phyloP scores from a whole-genome alignment of 352 stramenopile genomes.

The Phytopythium cucurbitacearum region DNA sequence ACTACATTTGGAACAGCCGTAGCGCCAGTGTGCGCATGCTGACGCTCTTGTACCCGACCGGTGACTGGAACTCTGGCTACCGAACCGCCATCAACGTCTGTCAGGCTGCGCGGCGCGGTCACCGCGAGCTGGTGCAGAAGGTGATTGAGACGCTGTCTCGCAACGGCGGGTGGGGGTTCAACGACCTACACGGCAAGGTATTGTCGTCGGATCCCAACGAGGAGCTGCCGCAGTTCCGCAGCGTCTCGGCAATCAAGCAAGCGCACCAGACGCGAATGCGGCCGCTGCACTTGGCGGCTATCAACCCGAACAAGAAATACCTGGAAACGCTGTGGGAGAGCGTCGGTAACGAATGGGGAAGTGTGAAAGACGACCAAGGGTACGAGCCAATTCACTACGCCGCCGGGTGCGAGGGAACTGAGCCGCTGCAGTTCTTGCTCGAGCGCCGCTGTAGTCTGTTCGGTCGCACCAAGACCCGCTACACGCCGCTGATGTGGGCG shows the following conservation, averaged over 20 bases:
- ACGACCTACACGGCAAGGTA: slow-evolving; percentile 56
- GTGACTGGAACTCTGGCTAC: slow-evolving; percentile 40
- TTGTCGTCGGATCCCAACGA: slow-evolving; percentile 31
- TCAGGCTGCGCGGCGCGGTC: slow-evolving; percentile 29
- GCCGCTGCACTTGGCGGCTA: slow-evolving; percentile 63
- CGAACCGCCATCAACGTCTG: slow-evolving; percentile 25
- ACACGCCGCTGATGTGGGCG: slow-evolving; percentile 65
- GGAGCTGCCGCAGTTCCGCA: slow-evolving; percentile 44
- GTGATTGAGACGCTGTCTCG: slow-evolving; percentile 50
- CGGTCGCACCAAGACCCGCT: slow-evolving; percentile 46
- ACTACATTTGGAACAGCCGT: slow-evolving; percentile 39
- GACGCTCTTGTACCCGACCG: slow-evolving; percentile 59
- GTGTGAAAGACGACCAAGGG: slow-evolving; percentile 48
- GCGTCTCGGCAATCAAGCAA: slow-evolving; percentile 67
- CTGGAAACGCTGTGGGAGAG: slow-evolving; percentile 54
- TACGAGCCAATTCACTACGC: slow-evolving; percentile 74
- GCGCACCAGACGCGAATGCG: slow-evolving; percentile 54
- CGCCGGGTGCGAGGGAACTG: slow-evolving; percentile 43
- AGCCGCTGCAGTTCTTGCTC: slow-evolving; percentile 54
- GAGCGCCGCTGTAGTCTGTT: slow-evolving; percentile 53
- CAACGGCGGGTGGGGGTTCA: slow-evolving; percentile 53
- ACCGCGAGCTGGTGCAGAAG: slow-evolving; percentile 40
- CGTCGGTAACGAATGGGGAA: slow-evolving; percentile 40
- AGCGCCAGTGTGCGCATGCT: slow-evolving; percentile 57
- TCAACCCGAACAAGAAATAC: slow-evolving; percentile 72